Conservation (phyloP, 2,329 filamentous ascomycete species). For the Pseudocercospora eumusae region DNA sequence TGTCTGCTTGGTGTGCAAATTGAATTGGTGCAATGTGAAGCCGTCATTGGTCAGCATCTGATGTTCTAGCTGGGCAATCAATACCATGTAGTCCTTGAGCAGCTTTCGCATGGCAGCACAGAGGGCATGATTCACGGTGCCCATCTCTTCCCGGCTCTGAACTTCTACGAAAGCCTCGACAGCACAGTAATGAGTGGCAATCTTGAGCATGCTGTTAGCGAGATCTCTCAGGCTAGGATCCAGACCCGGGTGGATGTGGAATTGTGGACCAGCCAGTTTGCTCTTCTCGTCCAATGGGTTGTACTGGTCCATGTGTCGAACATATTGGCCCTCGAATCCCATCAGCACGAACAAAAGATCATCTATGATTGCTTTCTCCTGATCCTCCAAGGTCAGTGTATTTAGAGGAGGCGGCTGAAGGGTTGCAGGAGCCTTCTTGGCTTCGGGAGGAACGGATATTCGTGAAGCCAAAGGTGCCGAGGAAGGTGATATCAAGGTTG, state of each 20-base stretch:
- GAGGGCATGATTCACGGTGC: slow-evolving; percentile 90
- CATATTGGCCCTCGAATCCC: slow-evolving; percentile 98
- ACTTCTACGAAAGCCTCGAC: slow-evolving; percentile 92
- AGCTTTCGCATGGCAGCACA: slow-evolving; percentile 93
- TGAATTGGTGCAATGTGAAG: slow-evolving; percentile 91
- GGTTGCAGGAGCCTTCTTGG: slow-evolving; percentile 67
- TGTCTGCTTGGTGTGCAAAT: slow-evolving; percentile 86
- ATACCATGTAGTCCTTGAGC: slow-evolving; percentile 87
- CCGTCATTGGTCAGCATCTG: slow-evolving; percentile 84
- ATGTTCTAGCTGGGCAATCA: slow-evolving; percentile 90
- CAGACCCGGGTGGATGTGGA: slow-evolving; percentile 76
- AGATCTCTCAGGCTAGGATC: slow-evolving; percentile 91
- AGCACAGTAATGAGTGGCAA: slow-evolving; percentile 90
- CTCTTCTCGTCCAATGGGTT: slow-evolving; percentile 84
- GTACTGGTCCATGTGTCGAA: slow-evolving; percentile 80
- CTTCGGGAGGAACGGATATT: slow-evolving; percentile 62
- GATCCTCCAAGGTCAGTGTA: slow-evolving; percentile 73
- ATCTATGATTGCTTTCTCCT: slow-evolving; percentile 85
- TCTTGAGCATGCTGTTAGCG: slow-evolving; percentile 83
- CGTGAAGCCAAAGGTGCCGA: slow-evolving; percentile 70
- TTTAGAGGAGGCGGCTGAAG: slow-evolving; percentile 68
- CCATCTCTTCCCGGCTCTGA: slow-evolving; percentile 88
- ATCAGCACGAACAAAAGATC: slow-evolving; percentile 94
- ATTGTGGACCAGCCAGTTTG: slow-evolving; percentile 77
- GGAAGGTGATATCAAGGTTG: slow-evolving; percentile 68